Percentiles rank a stretch among this genome's conserved stretches.
Conservation (phyloP, 495 filamentous ascomycete species). For the Aspergillus ellipticus region DNA sequence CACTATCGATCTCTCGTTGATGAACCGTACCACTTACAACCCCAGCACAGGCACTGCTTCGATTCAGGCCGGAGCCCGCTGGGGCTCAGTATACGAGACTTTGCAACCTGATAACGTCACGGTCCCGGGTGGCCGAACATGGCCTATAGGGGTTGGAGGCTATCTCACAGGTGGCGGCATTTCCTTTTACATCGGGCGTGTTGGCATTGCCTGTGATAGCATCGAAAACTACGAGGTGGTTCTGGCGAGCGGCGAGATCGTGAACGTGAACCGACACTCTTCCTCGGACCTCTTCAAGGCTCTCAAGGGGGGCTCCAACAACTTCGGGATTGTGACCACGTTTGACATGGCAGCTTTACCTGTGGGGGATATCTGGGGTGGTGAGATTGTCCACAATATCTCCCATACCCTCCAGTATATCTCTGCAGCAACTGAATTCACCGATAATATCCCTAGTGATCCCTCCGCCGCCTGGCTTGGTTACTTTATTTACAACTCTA, state of each 20-base stretch:
- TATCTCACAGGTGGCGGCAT: conserved; percentile 36
- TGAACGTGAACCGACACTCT: conserved; percentile 32
- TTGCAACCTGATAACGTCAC: conserved; percentile 47
- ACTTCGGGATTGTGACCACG: conserved; percentile 49
- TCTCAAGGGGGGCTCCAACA: conserved; percentile 48
- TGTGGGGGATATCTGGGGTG: neutral
- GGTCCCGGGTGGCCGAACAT: conserved; percentile 53
- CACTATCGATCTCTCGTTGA: conserved; percentile 6
- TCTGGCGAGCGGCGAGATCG: conserved; percentile 38
- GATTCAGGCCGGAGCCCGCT: conserved; percentile 26
- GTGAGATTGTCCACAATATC: neutral
- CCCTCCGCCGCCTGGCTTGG: no score
- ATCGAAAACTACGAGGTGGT: conserved; percentile 45
- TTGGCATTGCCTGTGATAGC: conserved; percentile 52
- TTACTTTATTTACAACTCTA: no score
- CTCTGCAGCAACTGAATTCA: no score
- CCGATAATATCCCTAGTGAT: no score
- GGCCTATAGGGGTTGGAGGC: conserved; percentile 57
- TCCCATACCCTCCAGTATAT: no score
- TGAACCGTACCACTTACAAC: neutral
- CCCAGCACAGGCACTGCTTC: conserved; percentile 12
- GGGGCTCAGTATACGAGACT: conserved; percentile 44
- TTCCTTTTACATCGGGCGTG: conserved; percentile 36
- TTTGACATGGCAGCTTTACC: conserved; percentile 26
- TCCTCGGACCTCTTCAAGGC: conserved; percentile 49